Base-by-base conservation (phyloP, 306 rosid species). In the Cicer judaicum region DNA sequence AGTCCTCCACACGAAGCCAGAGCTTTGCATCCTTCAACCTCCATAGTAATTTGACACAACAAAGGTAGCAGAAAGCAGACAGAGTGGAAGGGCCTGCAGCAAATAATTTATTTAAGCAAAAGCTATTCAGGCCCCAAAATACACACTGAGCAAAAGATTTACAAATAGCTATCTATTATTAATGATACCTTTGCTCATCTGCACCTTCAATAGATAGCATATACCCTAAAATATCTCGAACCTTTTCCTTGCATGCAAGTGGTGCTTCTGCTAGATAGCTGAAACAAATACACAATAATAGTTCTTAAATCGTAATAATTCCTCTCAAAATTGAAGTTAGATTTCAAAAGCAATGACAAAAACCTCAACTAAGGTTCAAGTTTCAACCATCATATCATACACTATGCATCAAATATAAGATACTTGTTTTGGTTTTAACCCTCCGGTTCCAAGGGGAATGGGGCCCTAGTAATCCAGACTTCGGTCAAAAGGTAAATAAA, bases 251-350 rank as follows among this genome's bases (percentile, higher is more conserved):
- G 88, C 93, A 88, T 80, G 98, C 97, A 73, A 79, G 50, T 2
- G 97, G 97, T 13, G 90, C 85, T 85, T 94, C 94, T 72, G 98
- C 98, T 79, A 94, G 98, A 84, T 89, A 94, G 85, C 98, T 94
- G 94, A 81, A 84, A 77, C 75, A 80, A 72, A 84, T n/a, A 65
- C 48, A 66, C 15, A 7, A 57, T 64, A 41, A 21, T 70, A 21
- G 34, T 8, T 56, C 59, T 61, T 6, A 69, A 21, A 46, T 56
- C 64, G 67, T 6, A 56, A 21, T 52, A 61, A 52, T 78, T 75
- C 41, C 59, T 29, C 62, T 52, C 29, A 41, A 24, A 69, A 46
- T 70, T 55, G 18, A 43, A 53, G 9, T 34, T 63, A 8, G 11
- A 47, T 57, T 12, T 40, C 49, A n/a, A 56, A 64, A 46, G 7